Percentiles rank a stretch among this genome's conserved stretches.
phyloP scores from a whole-genome alignment of 495 filamentous ascomycete species.

The Xylaria longipes region DNA sequence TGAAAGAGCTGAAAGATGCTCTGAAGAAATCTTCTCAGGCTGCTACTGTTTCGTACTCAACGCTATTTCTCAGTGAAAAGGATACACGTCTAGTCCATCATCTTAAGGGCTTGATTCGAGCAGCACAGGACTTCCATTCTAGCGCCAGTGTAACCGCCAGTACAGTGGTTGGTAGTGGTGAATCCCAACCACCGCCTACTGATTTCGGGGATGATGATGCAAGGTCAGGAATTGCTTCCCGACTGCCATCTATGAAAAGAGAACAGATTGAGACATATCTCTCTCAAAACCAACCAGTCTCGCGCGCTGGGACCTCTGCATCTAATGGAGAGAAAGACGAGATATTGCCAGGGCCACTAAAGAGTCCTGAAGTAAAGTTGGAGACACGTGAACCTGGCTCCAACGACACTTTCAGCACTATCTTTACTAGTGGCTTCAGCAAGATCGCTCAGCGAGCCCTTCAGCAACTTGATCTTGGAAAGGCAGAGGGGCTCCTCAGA shows the following conservation, averaged over 20 bases:
- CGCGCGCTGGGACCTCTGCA: not conserved
- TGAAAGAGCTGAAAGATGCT: conserved; percentile 27
- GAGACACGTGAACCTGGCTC: conserved; percentile 10
- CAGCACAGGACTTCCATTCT: conserved; percentile 26
- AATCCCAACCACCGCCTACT: conserved; percentile 20
- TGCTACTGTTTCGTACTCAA: conserved; percentile 25
- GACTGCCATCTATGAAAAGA: conserved; percentile 25
- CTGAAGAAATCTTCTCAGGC: conserved; percentile 27
- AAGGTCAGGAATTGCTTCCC: conserved; percentile 13
- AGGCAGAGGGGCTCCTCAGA: conserved; percentile 24
- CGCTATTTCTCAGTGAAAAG: conserved; percentile 24
- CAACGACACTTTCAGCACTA: conserved; percentile 18
- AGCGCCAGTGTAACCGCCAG: conserved; percentile 27
- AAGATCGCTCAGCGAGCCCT: conserved; percentile 28
- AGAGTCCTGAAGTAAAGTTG: not conserved
- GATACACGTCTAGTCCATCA: conserved; percentile 23
- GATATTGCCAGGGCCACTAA: not conserved
- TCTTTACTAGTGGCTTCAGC: conserved; percentile 24
- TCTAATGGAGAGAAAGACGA: conserved; percentile 6
- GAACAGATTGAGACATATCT: conserved; percentile 27
- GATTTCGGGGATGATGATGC: conserved; percentile 24
- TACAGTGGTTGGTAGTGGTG: conserved; percentile 21
- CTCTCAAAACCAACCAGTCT: conserved; percentile 11
- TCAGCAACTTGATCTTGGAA: conserved; percentile 23
- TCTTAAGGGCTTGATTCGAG: conserved; percentile 22